Conservation (phyloP, 148 eudicot genomes). For the Camellia sinensis region DNA sequence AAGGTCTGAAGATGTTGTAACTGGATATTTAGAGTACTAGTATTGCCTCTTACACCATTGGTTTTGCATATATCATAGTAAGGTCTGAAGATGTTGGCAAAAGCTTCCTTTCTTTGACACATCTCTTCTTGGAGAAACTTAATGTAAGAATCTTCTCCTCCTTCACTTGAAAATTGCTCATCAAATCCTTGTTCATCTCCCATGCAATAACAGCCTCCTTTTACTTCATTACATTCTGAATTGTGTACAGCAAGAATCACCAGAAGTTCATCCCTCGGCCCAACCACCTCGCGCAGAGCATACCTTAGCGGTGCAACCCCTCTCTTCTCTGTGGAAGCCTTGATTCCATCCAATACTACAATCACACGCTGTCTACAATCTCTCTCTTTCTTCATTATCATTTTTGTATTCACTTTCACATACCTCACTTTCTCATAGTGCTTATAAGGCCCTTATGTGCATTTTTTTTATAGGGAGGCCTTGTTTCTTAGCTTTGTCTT, state of each 20-base stretch:
- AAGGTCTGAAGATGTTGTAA: constrained; percentile 7
- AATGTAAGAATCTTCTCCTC: constrained; percentile 1
- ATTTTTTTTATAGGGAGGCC: background rate
- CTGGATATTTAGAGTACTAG: too few species aligned
- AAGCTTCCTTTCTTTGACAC: background rate
- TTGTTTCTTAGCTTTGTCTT: background rate
- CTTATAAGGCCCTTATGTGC: too few species aligned
- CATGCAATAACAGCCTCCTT: background rate
- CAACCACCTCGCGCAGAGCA: constrained; percentile 1
- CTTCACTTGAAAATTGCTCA: background rate
- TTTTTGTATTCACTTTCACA: too few species aligned
- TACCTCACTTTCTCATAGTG: background rate
- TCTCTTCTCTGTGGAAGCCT: background rate
- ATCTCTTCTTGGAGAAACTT: constrained; percentile 10
- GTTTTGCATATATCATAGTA: constrained; percentile 8
- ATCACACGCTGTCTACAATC: background rate
- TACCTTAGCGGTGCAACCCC: constrained; percentile 12
- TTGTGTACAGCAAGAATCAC: constrained; percentile 1
- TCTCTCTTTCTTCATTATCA: background rate
- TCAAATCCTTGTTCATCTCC: background rate
- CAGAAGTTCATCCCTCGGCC: background rate
- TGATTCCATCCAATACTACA: constrained; percentile 13
- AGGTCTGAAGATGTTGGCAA: background rate
- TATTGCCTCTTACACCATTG: constrained; percentile 21
- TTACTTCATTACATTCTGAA: background rate